Conservation (phyloP, 1,284 basidiomycete species). For the Sphagnurus paluster region DNA sequence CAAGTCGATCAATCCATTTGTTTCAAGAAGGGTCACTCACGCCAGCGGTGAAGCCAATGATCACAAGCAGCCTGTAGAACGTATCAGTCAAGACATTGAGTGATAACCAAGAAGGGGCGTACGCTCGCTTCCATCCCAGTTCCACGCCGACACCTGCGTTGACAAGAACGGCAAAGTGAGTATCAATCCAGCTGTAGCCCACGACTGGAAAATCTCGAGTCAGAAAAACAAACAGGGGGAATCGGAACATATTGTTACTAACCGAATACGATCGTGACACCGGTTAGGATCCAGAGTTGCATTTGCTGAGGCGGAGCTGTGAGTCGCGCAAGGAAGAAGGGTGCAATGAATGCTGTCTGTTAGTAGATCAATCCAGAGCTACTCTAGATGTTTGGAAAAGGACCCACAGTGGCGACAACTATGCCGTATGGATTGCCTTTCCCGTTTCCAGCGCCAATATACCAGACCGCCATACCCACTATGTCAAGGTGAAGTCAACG, state of each 20-base stretch:
- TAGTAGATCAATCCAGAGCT: too few species aligned
- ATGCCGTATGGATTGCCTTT: slow-evolving; percentile 40
- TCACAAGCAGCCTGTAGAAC: slow-evolving; percentile 36
- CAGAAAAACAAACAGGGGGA: not conserved
- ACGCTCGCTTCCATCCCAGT: slow-evolving; percentile 43
- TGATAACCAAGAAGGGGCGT: slow-evolving; percentile 14
- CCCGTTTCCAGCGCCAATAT: slow-evolving; percentile 36
- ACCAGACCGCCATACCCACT: slow-evolving; percentile 41
- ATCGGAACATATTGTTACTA: slow-evolving; percentile 4
- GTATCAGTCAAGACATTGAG: not conserved
- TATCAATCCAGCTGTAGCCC: slow-evolving; percentile 42
- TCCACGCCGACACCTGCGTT: slow-evolving; percentile 35
- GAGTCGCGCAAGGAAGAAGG: slow-evolving; percentile 33
- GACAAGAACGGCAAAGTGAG: slow-evolving; percentile 26
- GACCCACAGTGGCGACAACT: slow-evolving; percentile 36
- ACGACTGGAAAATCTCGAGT: slow-evolving; percentile 24
- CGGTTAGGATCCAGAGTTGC: slow-evolving; percentile 35
- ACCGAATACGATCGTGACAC: slow-evolving; percentile 39
- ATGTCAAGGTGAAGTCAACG: not conserved
- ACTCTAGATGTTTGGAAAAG: not conserved
- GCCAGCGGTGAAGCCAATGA: slow-evolving; percentile 42
- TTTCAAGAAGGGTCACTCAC: slow-evolving; percentile 26
- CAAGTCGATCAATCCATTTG: not conserved
- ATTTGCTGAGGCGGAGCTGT: slow-evolving; percentile 31
- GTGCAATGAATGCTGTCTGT: slow-evolving; percentile 34